Conservation (phyloP, 352 stramenopile genomes). For the Globisporangium uncinulatum region DNA sequence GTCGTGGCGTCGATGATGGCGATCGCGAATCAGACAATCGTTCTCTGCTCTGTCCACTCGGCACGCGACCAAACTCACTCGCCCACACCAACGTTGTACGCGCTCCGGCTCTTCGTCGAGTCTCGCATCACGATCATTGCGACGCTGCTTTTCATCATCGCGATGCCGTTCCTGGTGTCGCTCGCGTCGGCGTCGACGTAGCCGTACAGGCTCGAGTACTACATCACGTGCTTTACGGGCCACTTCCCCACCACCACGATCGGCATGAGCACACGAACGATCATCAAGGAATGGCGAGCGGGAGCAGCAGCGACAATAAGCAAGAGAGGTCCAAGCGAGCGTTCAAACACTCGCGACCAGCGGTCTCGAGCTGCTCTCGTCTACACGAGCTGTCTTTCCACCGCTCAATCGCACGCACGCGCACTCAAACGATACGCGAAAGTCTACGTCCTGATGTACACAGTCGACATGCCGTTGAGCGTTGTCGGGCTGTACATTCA, state of each 20-base stretch:
- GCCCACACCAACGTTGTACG: neutral
- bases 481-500: constrained; percentile 46
- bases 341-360: too few relatives aligned
- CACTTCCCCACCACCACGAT: constrained; percentile 3
- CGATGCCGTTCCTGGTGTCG: neutral
- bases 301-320: neutral
- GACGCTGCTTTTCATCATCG: constrained; percentile 1
- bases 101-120: neutral
- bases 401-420: too few relatives aligned
- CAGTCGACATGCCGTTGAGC: constrained; percentile 10
- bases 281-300: constrained; percentile 8
- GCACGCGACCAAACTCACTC: neutral
- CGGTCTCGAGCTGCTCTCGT: neutral
- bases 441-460: constrained; percentile 6
- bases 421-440: neutral
- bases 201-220: constrained; percentile 3
- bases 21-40: neutral
- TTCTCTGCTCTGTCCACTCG: constrained; percentile 3
- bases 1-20: neutral
- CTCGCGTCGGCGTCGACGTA: neutral
- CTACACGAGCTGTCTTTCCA: neutral
- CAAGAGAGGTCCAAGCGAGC: too few relatives aligned
- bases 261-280: constrained; percentile 1
- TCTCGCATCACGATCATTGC: neutral
- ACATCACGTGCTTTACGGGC: neutral